Base-by-base conservation (phyloP, 2,329 filamentous ascomycete species). In the Shiraia bambusicola region DNA sequence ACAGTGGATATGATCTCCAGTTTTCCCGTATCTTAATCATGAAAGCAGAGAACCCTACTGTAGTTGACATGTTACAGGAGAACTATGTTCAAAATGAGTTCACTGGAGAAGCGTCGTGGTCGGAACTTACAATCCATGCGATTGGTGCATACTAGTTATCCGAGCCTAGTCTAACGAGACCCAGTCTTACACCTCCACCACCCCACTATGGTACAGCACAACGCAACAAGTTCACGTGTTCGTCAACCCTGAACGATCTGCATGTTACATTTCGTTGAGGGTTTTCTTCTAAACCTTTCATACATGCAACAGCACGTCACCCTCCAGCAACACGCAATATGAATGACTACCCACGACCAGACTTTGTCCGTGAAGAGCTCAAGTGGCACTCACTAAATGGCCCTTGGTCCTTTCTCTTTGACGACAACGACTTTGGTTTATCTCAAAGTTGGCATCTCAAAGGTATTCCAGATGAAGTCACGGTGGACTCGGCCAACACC, bases 381-480 rank as follows among this genome's bases (percentile, higher is more conserved):
- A 73, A 70, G 32, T 86, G 83, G 83, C 63, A 69, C 28, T 78
- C 78, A 1, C 76, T 86, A 33, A 79, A 86, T 50, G 82, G 82
- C 1, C 67, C 73, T 5, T 86, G 83, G 83, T 72, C 76, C 42
- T 82, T 86, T 54, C 63, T 80, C 33, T 86, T 85, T 45, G 83
- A 87, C 60, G 83, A 86, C 55, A 69, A 76, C 35, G 81, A 86
- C 54, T 59, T 73, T 31, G 83, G 83, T 0, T 67, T 81, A 2
- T 43, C 56, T 3, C 60, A 75, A 17, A 56, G 65, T 29, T 86
- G 82, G 82, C 76, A 82, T 5, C 63, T 72, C 4, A 61, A 62
- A 2, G 74, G 77, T 11, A 65, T 83, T 2, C 79, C 79, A 1
- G 54, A 65, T 8, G 64, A 70, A 34, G 67, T 73, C 25, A 36